These are phyloP conservation scores for Eucalyptus caleyi DNA, from an alignment of 345 rosid genomes.

Conservation along the genomic window DNA sequence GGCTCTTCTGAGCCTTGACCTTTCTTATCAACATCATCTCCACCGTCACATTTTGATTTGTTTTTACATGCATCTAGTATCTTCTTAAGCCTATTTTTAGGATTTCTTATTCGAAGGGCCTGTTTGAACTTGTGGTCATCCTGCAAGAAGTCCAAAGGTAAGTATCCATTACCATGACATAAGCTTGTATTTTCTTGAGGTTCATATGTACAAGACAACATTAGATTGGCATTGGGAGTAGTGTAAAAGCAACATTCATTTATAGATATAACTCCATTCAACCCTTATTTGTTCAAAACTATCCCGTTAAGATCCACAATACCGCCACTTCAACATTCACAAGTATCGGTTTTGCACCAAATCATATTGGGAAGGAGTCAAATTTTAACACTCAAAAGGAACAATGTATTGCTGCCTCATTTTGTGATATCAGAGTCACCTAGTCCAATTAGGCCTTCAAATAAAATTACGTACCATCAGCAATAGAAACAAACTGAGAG, in stretches of 20 bases:
- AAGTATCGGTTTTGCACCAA: neutral
- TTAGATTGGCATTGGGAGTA: neutral
- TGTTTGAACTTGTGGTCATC: conserved; percentile 94
- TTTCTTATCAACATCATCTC: conserved; percentile 64
- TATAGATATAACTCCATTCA: neutral
- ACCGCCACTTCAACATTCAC: neutral
- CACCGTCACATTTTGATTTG: conserved; percentile 83
- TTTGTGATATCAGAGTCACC: neutral
- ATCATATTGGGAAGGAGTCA: neutral
- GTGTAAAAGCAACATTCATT: neutral
- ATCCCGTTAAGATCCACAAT: neutral
- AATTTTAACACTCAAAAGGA: neutral
- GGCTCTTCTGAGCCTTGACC: conserved; percentile 64
- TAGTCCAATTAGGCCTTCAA: neutral
- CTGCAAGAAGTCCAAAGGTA: conserved; percentile 19
- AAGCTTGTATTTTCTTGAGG: neutral
- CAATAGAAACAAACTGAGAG: neutral
- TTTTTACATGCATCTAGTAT: conserved; percentile 87
- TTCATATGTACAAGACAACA: neutral
- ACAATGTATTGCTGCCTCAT: neutral
- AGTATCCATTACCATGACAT: neutral
- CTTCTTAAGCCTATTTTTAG: conserved; percentile 79
- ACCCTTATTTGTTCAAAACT: neutral
- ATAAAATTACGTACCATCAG: neutral
- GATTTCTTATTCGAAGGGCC: conserved; percentile 87